Conservation (phyloP, 306 rosid genomes). For the Lupinus albus region DNA sequence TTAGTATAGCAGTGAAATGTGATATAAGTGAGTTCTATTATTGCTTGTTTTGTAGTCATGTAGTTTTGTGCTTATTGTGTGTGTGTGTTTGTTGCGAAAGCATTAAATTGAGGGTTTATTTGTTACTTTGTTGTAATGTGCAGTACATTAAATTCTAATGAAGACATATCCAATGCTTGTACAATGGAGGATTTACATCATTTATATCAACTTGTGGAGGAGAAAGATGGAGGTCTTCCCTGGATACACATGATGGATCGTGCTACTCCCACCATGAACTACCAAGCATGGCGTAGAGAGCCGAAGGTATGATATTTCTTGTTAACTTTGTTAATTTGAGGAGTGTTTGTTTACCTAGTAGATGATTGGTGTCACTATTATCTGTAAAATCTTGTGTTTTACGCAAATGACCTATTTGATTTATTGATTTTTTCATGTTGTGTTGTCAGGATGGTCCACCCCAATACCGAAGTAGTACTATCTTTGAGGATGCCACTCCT, state of each 20-base stretch:
- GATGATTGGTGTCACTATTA: not conserved
- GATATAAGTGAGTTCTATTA: not conserved
- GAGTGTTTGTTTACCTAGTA: not conserved
- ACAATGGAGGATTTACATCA: constrained; percentile 46
- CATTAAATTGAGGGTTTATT: not conserved
- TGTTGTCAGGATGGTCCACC: constrained; percentile 62
- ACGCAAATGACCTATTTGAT: not conserved
- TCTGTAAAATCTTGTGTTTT: not conserved
- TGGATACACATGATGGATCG: constrained; percentile 66
- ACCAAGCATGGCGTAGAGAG: constrained; percentile 65
- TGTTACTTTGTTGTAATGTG: constrained; percentile 23
- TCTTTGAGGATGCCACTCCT: constrained; percentile 70
- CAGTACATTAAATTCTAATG: constrained; percentile 27
- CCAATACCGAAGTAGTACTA: constrained; percentile 56
- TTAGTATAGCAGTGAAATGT: not conserved
- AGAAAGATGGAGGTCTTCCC: constrained; percentile 65
- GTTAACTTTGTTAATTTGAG: not conserved
- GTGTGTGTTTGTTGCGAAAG: not conserved
- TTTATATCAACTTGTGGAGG: constrained; percentile 54
- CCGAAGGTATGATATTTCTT: constrained; percentile 46
- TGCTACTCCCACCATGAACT: constrained; percentile 54
- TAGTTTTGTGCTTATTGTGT: not conserved
- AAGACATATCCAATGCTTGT: constrained; percentile 37
- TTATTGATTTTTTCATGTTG: constrained; percentile 12
- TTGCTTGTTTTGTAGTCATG: not conserved